Evolutionary conservation across 1,139 yeast species (phyloP), one percentile per base, ranked within the genome.

Genomic region (Suhomyces choctaworum): DNA sequence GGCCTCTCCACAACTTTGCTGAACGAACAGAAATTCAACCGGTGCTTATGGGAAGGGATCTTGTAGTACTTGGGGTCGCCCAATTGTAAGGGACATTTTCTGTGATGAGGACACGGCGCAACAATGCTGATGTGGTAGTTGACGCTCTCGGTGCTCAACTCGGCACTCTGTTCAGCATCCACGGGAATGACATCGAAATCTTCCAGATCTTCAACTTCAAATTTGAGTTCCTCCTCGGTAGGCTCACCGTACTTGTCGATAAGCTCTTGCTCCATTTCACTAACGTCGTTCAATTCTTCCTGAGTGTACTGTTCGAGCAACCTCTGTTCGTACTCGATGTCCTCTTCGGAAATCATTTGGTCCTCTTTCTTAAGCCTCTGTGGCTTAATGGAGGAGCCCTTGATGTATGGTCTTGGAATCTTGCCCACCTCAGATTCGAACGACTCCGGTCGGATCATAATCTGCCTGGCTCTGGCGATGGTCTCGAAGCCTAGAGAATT

Each of bases 51-150:
- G 32, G 76, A 70, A n/a, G 81, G 77, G 27, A 74, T 73, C 34
- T 71, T 70, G 50, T 82, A 83, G 46, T 72, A 80, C 27, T 78
- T 78, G 5, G 90, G 88, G 41, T 82, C 84, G 10, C 82, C 81
- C 21, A 80, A 71, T 56, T 89, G 97, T 36, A 92, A 64, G 0
- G 98, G 97, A 52, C 97, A 90, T 47, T 70, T 76, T 19, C 82
- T 77, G 51, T 89, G 97, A 56, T 92, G 97, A 0, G 95, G 64
- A 54, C 97, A 92, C 4, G 98, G 98, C 0, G 96, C 96, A 20
- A 92, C 52, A 8, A 90, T 72, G 35, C 72, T 73, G 27, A 84
- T 49, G 46, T 81, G 80, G 50, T 73, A 81, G 45, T 72, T 73
- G 4, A 66, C 64, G 48, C 60, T 49, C 45, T 57, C 50, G 15